Conservation (phyloP, 2,329 filamentous ascomycete genomes). For the Plectosphaerella cucumerina region DNA sequence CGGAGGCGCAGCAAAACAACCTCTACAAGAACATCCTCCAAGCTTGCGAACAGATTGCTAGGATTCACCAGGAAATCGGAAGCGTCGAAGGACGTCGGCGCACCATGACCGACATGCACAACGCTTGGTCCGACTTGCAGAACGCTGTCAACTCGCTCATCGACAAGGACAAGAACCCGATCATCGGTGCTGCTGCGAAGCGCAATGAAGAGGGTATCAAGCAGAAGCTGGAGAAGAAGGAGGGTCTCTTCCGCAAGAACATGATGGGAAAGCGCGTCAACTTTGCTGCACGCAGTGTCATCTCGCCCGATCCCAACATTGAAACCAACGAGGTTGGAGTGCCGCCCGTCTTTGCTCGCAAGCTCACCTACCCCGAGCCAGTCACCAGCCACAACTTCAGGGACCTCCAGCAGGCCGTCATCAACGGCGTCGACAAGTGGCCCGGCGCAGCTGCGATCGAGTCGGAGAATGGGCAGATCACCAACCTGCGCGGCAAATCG, state of each 20-base stretch:
- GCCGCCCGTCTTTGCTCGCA: conserved; percentile 94
- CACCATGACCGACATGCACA: conserved; percentile 73
- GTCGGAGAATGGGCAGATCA: conserved; percentile 88
- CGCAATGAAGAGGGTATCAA: conserved; percentile 92
- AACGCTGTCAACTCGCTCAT: conserved; percentile 90
- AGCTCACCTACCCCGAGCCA: conserved; percentile 93
- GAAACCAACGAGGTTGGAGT: conserved; percentile 99
- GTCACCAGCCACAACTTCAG: conserved; percentile 97
- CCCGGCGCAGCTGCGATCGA: conserved; percentile 93
- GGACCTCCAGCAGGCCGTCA: conserved; percentile 91
- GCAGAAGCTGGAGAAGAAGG: conserved; percentile 97
- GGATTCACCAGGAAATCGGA: conserved; percentile 53
- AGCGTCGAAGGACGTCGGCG: conserved; percentile 44
- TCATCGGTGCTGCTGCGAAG: conserved; percentile 72
- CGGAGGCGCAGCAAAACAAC: conserved; percentile 83
- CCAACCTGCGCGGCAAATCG: conserved; percentile 83
- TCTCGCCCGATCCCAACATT: conserved; percentile 96
- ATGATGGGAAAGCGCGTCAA: conserved; percentile 99
- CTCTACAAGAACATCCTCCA: conserved; percentile 83
- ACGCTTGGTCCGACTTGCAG: conserved; percentile 79
- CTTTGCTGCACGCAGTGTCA: conserved; percentile 94
- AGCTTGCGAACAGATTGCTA: conserved; percentile 67
- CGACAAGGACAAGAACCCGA: conserved; percentile 81
- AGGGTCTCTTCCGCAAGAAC: conserved; percentile 96
- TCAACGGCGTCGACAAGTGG: conserved; percentile 92